Base-by-base conservation (phyloP, 129 eudicot species). In the Helichrysum umbraculigerum region DNA sequence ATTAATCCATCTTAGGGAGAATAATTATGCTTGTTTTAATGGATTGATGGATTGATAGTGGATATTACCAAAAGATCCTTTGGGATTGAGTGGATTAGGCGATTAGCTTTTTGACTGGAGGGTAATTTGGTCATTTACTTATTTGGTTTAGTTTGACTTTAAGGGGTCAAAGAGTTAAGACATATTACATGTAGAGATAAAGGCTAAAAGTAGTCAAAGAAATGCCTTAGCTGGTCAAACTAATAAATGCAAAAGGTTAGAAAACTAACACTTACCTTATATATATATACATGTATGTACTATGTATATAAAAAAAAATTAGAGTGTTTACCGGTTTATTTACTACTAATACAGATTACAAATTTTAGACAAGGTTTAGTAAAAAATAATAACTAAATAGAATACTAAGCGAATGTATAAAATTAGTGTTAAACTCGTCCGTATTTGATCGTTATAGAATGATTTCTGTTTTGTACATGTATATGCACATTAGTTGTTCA, bases 111-210 rank as follows among this genome's bases (percentile, higher is more conserved):
- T 44, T 30, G 63, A 51, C n/a, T n/a, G 51, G 39, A 68, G 73
- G 75, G 47, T 34, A 54, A 14, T 4, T 11, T 22, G 4, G 81
- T 68, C 66, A 35, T 21, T 54, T 3, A 1, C 0, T 7, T 29
- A 4, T 67, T 67, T 28, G 41, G 74, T 76, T 37, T 34, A 68
- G 56, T 67, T 76, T 76, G 74, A 76, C 75, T 67, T 76, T 68
- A 34, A 61, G 15, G 41, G 41, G 68, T 41, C 58, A 67, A 68
- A 67, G 60, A 66, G 74, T 35, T 65, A 34, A n/a, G 66, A 64
- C n/a, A 30, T 62, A 14, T 63, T 47, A 47, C 25, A 25, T 58
- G 63, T 20, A 12, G 29, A 44, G 64, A 34, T 63, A 61, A 64
- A 65, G 60, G 66, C 54, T 22, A 66, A 67, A 76, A 20, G 57